Evolutionary conservation across 2,329 filamentous ascomycete species (phyloP).

Genomic region (Cladosporium cucumerinum): DNA sequence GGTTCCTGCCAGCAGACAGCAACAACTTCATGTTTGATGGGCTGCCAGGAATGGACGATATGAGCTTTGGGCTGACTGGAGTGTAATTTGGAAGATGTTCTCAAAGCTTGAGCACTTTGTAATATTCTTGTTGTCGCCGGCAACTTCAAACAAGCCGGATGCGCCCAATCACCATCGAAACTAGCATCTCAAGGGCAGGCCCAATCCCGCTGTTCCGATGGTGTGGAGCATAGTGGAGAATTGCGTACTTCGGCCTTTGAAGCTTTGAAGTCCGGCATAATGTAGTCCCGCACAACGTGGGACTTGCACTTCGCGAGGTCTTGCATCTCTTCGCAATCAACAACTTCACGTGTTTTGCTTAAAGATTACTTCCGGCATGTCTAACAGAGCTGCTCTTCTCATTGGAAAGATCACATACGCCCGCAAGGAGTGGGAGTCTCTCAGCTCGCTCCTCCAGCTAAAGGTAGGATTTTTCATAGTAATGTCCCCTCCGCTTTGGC

Average conservation of each 20-base stretch:
- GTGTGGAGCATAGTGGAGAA: neutral
- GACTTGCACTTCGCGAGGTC: neutral
- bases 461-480: constrained; percentile 26
- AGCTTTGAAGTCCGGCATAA: neutral
- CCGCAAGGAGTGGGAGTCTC: constrained; percentile 46
- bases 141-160: neutral
- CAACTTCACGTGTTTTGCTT: neutral
- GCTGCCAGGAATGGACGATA: constrained; percentile 32
- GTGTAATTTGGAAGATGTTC: neutral
- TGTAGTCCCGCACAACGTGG: neutral
- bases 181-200: neutral
- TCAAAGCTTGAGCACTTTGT: neutral
- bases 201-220: neutral
- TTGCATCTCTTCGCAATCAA: neutral
- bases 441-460: constrained; percentile 31
- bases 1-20: constrained; percentile 36
- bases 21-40: constrained; percentile 35
- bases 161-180: neutral
- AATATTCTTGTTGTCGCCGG: neutral
- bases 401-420: constrained; percentile 46
- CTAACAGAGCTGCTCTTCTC: constrained; percentile 39
- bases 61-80: constrained; percentile 28
- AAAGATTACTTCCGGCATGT: neutral
- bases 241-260: constrained; percentile 7
- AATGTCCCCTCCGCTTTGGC: neutral